phyloP scores from a whole-genome alignment of 2,329 filamentous ascomycete genomes.

The Chaetothyriales sp. region DNA sequence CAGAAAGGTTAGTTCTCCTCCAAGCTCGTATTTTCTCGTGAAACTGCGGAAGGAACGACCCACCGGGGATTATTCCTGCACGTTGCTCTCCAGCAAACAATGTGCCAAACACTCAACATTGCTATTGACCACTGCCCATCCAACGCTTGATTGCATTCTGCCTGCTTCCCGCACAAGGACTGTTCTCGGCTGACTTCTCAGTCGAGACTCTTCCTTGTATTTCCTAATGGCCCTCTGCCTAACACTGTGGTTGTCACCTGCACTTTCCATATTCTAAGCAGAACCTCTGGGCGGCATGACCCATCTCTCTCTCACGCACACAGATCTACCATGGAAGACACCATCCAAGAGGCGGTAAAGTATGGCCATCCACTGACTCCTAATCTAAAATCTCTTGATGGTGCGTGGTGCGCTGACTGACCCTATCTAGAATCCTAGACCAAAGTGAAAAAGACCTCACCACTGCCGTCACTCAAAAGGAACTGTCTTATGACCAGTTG shows the following conservation, averaged over 20 bases:
- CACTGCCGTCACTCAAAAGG: conserved; percentile 20
- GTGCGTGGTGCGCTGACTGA: conserved; percentile 3
- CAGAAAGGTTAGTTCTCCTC: not conserved
- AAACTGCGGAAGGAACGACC: not conserved
- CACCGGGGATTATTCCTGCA: not conserved
- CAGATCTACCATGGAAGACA: conserved; percentile 14
- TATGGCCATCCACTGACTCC: conserved; percentile 23
- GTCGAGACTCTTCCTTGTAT: not conserved
- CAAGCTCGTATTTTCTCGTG: not conserved
- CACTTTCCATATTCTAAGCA: conserved; percentile 14
- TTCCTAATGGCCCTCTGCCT: conserved; percentile 11
- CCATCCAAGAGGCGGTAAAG: conserved; percentile 36
- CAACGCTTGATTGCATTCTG: not conserved
- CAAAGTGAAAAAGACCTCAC: conserved; percentile 29
- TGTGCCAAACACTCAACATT: not conserved
- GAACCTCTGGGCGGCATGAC: conserved; percentile 14
- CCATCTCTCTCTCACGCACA: conserved; percentile 6
- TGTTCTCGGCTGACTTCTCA: not conserved
- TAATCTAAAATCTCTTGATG: too few species aligned
- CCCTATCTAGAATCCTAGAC: conserved; percentile 24
- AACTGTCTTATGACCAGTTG: conserved; percentile 9
- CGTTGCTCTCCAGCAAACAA: not conserved
- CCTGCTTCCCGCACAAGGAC: not conserved
- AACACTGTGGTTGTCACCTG: conserved; percentile 9
- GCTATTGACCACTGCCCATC: not conserved